Base-by-base conservation (phyloP, 2,329 filamentous ascomycete species). In the Stemphylium lycopersici region DNA sequence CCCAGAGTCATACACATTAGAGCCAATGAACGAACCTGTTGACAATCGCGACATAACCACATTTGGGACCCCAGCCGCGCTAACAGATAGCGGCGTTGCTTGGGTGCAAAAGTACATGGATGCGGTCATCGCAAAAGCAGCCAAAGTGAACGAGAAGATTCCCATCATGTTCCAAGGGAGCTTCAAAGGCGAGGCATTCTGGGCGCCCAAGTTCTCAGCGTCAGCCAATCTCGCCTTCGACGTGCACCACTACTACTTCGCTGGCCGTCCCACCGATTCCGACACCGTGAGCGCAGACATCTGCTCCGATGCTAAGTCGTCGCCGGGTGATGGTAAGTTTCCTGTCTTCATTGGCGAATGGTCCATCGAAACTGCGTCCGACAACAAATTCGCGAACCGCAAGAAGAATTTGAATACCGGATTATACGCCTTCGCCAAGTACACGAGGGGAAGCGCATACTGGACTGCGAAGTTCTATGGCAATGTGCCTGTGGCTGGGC, bases 211-310 rank as follows among this genome's bases (percentile, higher is more conserved):
- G 22, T 24, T 24, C 22, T 24, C 22, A 24, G 22, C 22, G 6
- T 24, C 22, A 24, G 22, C 22, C 6, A 24, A 70, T 31, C 44
- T 67, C 5, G 59, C 68, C 20, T 56, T 68, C 48, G 62, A 66
- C 33, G 59, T 57, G 16, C 67, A 24, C 22, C 22, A 24, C 22
- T 24, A 6, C 22, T 24, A 24, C 22, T 24, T 24, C 22, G 22
- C 22, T 24, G 22, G 22, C 22, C 22, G 22, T 5, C 22, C 22
- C 22, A 24, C 22, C 22, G 22, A 24, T 24, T 24, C 22, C 22
- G 22, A 24, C 6, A 24, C 39, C 7, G 31, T 41, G 22, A 50
- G 3, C 22, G 3, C 22, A 37, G 32, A 20, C 12, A 48, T 40
- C 3, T 40, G 16, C 18, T 36, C 26, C 3, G 18, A 39, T 8